Evolutionary conservation across 768 basidiomycete genomes (phyloP).

Genomic region (Russula foetens): DNA sequence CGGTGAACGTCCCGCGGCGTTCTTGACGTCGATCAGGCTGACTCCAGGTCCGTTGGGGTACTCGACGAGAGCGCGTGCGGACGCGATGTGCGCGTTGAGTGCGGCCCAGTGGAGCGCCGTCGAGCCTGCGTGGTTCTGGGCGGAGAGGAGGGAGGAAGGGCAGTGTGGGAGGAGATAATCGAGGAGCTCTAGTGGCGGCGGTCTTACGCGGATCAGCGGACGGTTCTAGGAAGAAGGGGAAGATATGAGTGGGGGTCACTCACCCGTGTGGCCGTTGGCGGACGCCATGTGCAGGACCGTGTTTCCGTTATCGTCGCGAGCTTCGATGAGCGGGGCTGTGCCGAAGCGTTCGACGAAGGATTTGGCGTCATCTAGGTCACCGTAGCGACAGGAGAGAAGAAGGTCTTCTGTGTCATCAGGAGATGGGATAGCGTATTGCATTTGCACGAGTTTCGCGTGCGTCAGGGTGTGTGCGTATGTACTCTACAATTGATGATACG

Average conservation of each 20-base stretch:
- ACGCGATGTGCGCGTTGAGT: constrained; percentile 65
- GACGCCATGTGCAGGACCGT: constrained; percentile 78
- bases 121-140: constrained; percentile 63
- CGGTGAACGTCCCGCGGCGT: constrained; percentile 63
- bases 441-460: too few relatives aligned
- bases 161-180: constrained; percentile 61
- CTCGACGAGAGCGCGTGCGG: constrained; percentile 52
- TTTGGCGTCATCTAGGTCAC: constrained; percentile 73
- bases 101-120: constrained; percentile 92
- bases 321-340: constrained; percentile 34
- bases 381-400: constrained; percentile 79
- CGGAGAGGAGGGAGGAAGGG: constrained; percentile 44
- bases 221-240: background rate
- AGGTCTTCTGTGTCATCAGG: constrained; percentile 59
- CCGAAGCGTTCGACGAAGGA: constrained; percentile 57
- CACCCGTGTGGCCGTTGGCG: constrained; percentile 86
- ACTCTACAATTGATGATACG: too few relatives aligned
- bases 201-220: constrained; percentile 38
- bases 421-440: constrained; percentile 18
- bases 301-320: constrained; percentile 74
- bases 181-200: too few relatives aligned
- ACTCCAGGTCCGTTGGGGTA: constrained; percentile 51
- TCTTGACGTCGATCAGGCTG: constrained; percentile 69
- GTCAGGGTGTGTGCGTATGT: too few relatives aligned
- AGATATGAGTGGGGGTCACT: constrained; percentile 18